Conservation (phyloP, 805 yeast species). For the Komagataella kurtzmanii region DNA sequence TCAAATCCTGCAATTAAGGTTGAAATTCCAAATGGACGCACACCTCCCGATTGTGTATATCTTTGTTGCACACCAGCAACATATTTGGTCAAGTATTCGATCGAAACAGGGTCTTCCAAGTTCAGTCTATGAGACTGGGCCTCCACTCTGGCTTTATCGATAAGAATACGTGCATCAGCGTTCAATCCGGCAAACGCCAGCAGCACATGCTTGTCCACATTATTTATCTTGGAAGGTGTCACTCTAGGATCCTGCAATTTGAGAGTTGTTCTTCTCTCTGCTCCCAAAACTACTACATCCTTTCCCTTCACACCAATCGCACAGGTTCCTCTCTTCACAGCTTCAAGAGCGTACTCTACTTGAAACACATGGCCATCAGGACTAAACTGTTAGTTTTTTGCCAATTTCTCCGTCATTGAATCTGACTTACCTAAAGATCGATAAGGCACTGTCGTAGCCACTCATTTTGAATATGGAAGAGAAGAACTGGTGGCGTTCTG, state of each 20-base stretch:
- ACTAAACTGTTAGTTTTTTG: conserved; percentile 21
- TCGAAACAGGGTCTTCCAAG: conserved; percentile 86
- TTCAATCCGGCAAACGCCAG: conserved; percentile 94
- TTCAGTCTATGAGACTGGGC: conserved; percentile 91
- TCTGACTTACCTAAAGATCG: conserved; percentile 77
- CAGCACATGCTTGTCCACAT: conserved; percentile 80
- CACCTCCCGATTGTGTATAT: conserved; percentile 97
- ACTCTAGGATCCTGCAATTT: conserved; percentile 94
- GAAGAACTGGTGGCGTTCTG: not conserved
- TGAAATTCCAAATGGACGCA: conserved; percentile 93
- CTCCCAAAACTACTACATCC: conserved; percentile 82
- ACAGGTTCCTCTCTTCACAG: conserved; percentile 96
- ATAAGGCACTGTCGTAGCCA: conserved; percentile 98
- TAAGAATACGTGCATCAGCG: conserved; percentile 94
- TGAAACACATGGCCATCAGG: conserved; percentile 99
- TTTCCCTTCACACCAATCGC: conserved; percentile 95
- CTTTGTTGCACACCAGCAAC: conserved; percentile 97
- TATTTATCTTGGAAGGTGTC: conserved; percentile 89
- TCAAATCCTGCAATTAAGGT: conserved; percentile 95
- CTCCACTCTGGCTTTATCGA: conserved; percentile 91
- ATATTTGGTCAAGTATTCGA: conserved; percentile 85
- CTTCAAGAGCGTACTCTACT: conserved; percentile 95
- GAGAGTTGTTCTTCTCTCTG: conserved; percentile 91
- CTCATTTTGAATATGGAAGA: conserved; percentile 41
- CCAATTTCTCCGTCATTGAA: not conserved